These are phyloP conservation scores for Gardenia jasminoides DNA, from an alignment of 257 asterid genomes.

Conservation along the genomic window DNA sequence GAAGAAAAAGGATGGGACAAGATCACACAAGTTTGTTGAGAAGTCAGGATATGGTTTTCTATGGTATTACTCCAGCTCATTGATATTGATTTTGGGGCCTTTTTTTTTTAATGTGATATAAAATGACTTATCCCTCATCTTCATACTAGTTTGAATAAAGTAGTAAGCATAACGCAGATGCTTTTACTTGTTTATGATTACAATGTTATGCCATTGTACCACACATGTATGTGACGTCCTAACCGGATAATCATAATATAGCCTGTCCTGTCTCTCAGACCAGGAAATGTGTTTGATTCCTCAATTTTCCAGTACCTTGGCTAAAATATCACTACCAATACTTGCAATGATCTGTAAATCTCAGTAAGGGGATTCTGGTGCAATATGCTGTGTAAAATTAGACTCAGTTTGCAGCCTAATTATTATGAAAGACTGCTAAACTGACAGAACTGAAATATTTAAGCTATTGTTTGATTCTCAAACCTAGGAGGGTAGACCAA, in stretches of 20 bases:
- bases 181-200: not conserved
- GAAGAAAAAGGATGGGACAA: not conserved
- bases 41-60: not conserved
- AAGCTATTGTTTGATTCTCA: not conserved
- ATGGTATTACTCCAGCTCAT: not conserved
- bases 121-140: not conserved
- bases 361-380: not conserved
- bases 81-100: not conserved
- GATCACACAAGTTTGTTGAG: not conserved
- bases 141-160: not conserved
- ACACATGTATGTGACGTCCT: not conserved
- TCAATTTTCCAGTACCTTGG: not conserved
- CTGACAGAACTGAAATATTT: not conserved
- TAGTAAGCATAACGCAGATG: not conserved
- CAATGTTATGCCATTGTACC: not conserved
- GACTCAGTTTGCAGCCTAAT: not conserved
- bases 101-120: not conserved
- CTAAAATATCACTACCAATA: not conserved
- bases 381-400: not conserved
- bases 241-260: not conserved
- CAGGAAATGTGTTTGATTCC: not conserved
- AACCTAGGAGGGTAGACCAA: not conserved
- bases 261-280: not conserved
- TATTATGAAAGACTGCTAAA: not conserved
- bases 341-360: not conserved